A percentile compares a stretch with the other conserved stretches of the same genome.
Conservation (phyloP, 2,329 filamentous ascomycete species). For the Nigrospora osmanthi region DNA sequence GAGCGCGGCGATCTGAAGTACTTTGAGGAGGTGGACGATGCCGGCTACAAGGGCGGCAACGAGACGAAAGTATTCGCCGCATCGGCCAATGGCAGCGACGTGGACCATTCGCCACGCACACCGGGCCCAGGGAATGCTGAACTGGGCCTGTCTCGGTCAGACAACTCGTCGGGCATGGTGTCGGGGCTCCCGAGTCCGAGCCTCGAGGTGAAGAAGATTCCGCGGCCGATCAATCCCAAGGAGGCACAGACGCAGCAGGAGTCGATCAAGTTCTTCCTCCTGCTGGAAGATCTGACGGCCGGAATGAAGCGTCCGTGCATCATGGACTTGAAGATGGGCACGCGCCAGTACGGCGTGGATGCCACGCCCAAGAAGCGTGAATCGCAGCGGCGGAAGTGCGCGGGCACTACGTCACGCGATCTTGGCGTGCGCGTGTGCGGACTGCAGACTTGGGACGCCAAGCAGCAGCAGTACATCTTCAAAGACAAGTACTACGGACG, state of each 20-base stretch:
- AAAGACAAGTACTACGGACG: constrained; percentile 97
- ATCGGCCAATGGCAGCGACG: neutral
- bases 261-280: constrained; percentile 78
- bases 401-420: constrained; percentile 81
- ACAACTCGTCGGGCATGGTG: constrained; percentile 21
- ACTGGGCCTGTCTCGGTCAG: constrained; percentile 20
- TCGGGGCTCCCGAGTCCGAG: constrained; percentile 29
- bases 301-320: constrained; percentile 97
- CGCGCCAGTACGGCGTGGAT: constrained; percentile 90
- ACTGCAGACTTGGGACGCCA: constrained; percentile 90
- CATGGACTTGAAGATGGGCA: constrained; percentile 97
- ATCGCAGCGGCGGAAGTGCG: constrained; percentile 89
- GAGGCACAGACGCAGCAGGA: constrained; percentile 59
- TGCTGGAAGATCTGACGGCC: constrained; percentile 89
- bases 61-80: constrained; percentile 33
- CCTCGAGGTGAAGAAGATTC: constrained; percentile 33
- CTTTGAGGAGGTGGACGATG: constrained; percentile 82
- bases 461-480: constrained; percentile 79
- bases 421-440: constrained; percentile 91
- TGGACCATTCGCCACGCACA: constrained; percentile 3
- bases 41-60: constrained; percentile 66
- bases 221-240: constrained; percentile 66
- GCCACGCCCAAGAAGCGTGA: constrained; percentile 86
- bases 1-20: constrained; percentile 77
- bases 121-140: constrained; percentile 6